A percentile compares a stretch with the other conserved stretches of the same genome.
Conservation (phyloP, 768 basidiomycete genomes). For the Phylloporus rhodoxanthus region DNA sequence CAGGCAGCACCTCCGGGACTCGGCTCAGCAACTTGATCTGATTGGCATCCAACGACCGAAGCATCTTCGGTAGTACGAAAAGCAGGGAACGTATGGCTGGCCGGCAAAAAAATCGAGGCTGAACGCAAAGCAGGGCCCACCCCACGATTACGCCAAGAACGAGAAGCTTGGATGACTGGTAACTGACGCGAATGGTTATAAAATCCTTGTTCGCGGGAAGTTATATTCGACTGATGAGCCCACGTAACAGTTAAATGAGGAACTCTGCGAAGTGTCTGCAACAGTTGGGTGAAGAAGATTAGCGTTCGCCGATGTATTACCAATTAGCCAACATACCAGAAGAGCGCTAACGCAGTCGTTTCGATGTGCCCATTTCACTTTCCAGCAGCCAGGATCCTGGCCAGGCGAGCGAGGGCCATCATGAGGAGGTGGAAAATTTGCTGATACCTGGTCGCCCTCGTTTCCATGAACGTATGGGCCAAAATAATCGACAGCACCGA, state of each 20-base stretch:
- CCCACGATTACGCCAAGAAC: constrained; percentile 20
- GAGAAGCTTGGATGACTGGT: constrained; percentile 2
- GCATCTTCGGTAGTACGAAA: constrained; percentile 3
- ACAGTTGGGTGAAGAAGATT: not conserved
- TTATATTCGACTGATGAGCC: constrained; percentile 55
- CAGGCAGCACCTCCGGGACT: constrained; percentile 9
- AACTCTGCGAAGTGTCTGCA: constrained; percentile 60
- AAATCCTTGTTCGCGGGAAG: constrained; percentile 13
- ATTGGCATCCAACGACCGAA: not conserved
- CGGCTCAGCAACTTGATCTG: not conserved
- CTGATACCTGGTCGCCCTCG: constrained; percentile 15
- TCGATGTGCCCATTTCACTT: constrained; percentile 73
- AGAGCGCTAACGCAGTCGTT: constrained; percentile 71
- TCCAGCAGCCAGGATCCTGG: constrained; percentile 65
- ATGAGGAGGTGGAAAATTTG: constrained; percentile 45
- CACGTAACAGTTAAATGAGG: constrained; percentile 73
- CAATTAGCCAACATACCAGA: constrained; percentile 41
- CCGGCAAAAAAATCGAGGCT: constrained; percentile 12
- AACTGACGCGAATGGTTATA: constrained; percentile 11
- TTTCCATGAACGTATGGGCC: constrained; percentile 22
- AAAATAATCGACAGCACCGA: constrained; percentile 63
- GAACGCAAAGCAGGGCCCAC: constrained; percentile 5
- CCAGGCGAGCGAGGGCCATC: constrained; percentile 44
- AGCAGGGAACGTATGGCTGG: constrained; percentile 13
- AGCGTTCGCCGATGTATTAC: not conserved